A percentile compares a stretch with the other conserved stretches of the same genome.
Evolutionary conservation across 352 stramenopile species (phyloP).

Genomic region (Globisporangium cylindrosporum): DNA sequence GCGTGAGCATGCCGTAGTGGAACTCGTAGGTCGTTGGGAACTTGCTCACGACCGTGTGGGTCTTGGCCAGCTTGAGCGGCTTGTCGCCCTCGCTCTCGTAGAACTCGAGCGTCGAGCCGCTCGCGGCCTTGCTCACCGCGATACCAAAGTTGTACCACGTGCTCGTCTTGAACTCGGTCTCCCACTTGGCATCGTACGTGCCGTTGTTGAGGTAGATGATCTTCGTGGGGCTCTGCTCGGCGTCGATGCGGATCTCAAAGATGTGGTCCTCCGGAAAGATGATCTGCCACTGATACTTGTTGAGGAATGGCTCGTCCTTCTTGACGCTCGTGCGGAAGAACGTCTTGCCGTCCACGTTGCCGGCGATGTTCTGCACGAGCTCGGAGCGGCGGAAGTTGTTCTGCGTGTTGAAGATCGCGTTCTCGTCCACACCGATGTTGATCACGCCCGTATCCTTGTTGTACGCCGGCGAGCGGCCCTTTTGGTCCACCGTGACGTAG

Average conservation of each 20-base stretch:
- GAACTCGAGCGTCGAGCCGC: constrained; percentile 32
- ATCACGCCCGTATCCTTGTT: constrained; percentile 65
- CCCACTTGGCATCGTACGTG: constrained; percentile 45
- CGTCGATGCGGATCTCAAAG: constrained; percentile 58
- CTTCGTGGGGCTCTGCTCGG: constrained; percentile 32
- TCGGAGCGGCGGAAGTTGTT: constrained; percentile 66
- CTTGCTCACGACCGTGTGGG: constrained; percentile 26
- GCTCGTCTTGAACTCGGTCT: constrained; percentile 36
- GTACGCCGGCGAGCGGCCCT: constrained; percentile 46
- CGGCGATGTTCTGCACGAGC: constrained; percentile 53
- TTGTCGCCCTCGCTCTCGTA: constrained; percentile 48
- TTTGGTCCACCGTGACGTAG: constrained; percentile 44
- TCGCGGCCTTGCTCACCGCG: constrained; percentile 25
- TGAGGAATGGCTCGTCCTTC: constrained; percentile 45
- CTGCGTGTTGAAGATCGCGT: constrained; percentile 49
- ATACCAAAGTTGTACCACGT: constrained; percentile 76
- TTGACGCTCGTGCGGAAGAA: constrained; percentile 65
- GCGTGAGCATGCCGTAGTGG: constrained; percentile 45
- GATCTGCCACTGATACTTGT: constrained; percentile 55
- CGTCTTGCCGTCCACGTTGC: constrained; percentile 35
- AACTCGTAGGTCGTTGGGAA: constrained; percentile 42
- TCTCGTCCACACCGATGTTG: constrained; percentile 44
- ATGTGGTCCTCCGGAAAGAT: constrained; percentile 56
- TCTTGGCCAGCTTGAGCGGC: constrained; percentile 32
- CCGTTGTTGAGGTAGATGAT: constrained; percentile 52